Evolutionary conservation across 352 stramenopile species (phyloP).

Genomic region (Phytopythium vexans): DNA sequence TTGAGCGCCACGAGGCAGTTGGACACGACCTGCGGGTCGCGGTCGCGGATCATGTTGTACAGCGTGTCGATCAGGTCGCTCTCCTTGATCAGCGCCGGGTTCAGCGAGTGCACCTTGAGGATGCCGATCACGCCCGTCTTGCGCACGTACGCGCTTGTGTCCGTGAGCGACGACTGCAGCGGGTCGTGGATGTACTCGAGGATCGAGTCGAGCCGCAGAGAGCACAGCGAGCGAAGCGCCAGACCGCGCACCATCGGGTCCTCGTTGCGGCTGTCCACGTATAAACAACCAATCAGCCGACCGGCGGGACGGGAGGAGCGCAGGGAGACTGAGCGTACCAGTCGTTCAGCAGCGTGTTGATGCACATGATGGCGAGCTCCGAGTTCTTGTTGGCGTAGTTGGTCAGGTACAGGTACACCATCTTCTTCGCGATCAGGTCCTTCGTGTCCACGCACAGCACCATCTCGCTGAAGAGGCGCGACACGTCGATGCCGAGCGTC

Average conservation of each 20-base stretch:
- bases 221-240: conserved; percentile 96
- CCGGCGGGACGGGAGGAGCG: neutral
- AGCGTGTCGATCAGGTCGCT: conserved; percentile 97
- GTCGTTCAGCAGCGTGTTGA: conserved; percentile 99
- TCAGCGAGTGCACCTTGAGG: conserved; percentile 95
- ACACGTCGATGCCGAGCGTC: conserved; percentile 99
- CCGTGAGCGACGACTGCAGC: conserved; percentile 89
- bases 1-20: conserved; percentile 98
- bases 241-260: conserved; percentile 98
- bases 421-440: conserved; percentile 99
- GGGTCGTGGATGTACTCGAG: conserved; percentile 98
- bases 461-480: conserved; percentile 98
- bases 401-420: conserved; percentile 99
- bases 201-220: conserved; percentile 95
- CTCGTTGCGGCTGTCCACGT: conserved; percentile 82
- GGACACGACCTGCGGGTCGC: conserved; percentile 96
- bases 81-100: conserved; percentile 90
- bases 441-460: conserved; percentile 96
- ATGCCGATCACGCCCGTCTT: conserved; percentile 99
- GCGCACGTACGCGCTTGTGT: conserved; percentile 97
- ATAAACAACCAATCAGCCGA: neutral
- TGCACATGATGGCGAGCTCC: conserved; percentile 99
- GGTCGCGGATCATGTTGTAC: conserved; percentile 98
- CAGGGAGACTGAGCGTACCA: conserved; percentile 53
- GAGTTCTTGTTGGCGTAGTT: conserved; percentile 99